These are phyloP conservation scores for Taiwanofungus camphoratus DNA, from an alignment of 1,284 basidiomycete genomes.

Conservation along the genomic window DNA sequence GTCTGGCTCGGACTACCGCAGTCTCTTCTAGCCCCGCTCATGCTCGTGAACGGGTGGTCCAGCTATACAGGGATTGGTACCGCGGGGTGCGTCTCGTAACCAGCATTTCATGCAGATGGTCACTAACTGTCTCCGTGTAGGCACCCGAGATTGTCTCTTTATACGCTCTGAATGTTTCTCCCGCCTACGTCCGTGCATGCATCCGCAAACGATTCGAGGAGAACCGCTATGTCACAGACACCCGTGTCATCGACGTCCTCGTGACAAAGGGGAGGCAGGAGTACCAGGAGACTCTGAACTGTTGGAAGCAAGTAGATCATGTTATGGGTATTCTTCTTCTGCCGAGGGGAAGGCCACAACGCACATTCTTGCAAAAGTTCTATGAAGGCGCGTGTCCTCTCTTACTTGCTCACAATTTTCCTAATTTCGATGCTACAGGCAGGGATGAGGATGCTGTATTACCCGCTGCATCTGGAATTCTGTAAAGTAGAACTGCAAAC, in stretches of 20 bases:
- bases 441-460: constrained; percentile 49
- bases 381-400: constrained; percentile 58
- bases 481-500: constrained; percentile 10
- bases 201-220: constrained; percentile 88
- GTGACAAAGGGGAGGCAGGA: constrained; percentile 85
- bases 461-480: constrained; percentile 44
- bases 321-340: constrained; percentile 61
- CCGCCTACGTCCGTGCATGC: constrained; percentile 76
- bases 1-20: constrained; percentile 72
- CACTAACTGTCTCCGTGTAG: constrained; percentile 34
- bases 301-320: constrained; percentile 86
- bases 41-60: constrained; percentile 65
- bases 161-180: constrained; percentile 82
- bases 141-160: constrained; percentile 86
- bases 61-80: constrained; percentile 92
- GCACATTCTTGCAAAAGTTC: constrained; percentile 81
- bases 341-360: constrained; percentile 43
- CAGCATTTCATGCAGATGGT: constrained; percentile 1
- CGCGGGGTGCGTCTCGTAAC: constrained; percentile 58
- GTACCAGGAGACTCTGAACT: constrained; percentile 93
- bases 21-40: constrained; percentile 59
- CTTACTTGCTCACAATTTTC: not conserved
- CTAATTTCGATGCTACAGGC: constrained; percentile 28
- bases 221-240: constrained; percentile 80
- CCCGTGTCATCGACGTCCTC: constrained; percentile 82